phyloP scores from a whole-genome alignment of 345 rosid species.

The Acer campestre region DNA sequence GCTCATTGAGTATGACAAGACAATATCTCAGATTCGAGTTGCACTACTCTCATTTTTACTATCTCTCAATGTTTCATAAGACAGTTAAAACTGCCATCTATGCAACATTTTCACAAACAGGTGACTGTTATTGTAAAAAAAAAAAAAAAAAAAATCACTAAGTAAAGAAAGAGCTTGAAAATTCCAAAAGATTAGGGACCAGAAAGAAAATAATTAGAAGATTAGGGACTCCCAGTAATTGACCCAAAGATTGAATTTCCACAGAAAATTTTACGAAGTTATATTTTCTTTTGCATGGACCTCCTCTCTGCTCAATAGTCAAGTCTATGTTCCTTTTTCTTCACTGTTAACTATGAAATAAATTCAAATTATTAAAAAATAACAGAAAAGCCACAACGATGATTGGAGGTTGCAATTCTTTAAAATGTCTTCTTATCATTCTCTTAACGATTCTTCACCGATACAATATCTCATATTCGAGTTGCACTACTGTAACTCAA shows the following conservation, averaged over 20 bases:
- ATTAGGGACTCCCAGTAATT: slow-evolving; percentile 9
- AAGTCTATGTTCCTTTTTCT: background rate
- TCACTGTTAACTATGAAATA: slow-evolving; percentile 4
- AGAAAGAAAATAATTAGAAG: background rate
- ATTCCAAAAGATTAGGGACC: background rate
- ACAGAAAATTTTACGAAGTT: background rate
- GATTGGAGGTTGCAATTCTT: slow-evolving; percentile 21
- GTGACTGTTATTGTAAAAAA: background rate
- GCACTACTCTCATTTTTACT: too few relatives aligned
- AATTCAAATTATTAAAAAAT: background rate
- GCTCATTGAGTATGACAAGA: too few relatives aligned
- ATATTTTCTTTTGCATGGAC: background rate
- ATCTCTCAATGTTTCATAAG: too few relatives aligned
- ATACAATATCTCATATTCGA: too few relatives aligned
- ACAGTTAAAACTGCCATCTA: background rate
- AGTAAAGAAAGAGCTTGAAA: background rate
- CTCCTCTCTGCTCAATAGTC: too few relatives aligned
- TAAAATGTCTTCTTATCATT: slow-evolving; percentile 34
- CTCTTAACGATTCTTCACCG: slow-evolving; percentile 31
- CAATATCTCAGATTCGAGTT: too few relatives aligned
- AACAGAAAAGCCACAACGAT: slow-evolving; percentile 14
- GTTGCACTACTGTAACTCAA: too few relatives aligned
- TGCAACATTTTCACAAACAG: background rate
- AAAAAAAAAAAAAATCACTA: background rate
- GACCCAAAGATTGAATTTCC: slow-evolving; percentile 18